These are phyloP conservation scores for Camellia japonica DNA, from an alignment of 148 eudicot species.

Conservation along the genomic window DNA sequence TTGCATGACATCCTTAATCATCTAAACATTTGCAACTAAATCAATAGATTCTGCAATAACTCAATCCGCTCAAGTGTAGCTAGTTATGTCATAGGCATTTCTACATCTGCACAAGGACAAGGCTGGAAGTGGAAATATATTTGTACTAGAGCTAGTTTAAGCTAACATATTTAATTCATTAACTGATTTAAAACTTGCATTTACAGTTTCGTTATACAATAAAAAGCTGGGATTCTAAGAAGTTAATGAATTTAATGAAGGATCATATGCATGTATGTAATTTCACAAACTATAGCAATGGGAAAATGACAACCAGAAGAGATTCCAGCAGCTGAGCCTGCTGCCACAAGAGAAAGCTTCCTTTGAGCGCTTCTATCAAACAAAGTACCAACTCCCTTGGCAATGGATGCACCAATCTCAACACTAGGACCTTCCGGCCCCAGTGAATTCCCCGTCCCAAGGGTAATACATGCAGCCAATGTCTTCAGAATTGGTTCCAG, in stretches of 20 bases:
- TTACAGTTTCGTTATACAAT: background rate
- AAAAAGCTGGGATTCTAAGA: background rate
- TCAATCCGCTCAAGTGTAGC: background rate
- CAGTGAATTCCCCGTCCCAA: constrained; percentile 89
- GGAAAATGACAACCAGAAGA: constrained; percentile 75
- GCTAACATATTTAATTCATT: background rate
- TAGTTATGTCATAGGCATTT: background rate
- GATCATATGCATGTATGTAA: background rate
- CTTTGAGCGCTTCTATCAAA: constrained; percentile 40
- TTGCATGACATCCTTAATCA: background rate
- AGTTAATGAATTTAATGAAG: background rate
- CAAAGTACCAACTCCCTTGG: constrained; percentile 60
- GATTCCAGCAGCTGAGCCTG: constrained; percentile 96
- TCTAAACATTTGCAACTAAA: background rate
- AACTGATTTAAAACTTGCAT: background rate
- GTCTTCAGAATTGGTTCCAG: constrained; percentile 66
- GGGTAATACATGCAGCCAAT: constrained; percentile 80
- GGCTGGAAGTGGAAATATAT: background rate
- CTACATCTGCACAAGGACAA: background rate
- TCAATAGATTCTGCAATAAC: background rate
- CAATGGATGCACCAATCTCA: constrained; percentile 88
- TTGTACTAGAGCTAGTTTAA: background rate
- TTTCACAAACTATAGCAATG: constrained; percentile 20
- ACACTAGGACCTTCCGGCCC: constrained; percentile 99
- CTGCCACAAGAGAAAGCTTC: constrained; percentile 75